Base-by-base conservation (phyloP, 2,329 filamentous ascomycete species). In the Aspergillus viridinutans region DNA sequence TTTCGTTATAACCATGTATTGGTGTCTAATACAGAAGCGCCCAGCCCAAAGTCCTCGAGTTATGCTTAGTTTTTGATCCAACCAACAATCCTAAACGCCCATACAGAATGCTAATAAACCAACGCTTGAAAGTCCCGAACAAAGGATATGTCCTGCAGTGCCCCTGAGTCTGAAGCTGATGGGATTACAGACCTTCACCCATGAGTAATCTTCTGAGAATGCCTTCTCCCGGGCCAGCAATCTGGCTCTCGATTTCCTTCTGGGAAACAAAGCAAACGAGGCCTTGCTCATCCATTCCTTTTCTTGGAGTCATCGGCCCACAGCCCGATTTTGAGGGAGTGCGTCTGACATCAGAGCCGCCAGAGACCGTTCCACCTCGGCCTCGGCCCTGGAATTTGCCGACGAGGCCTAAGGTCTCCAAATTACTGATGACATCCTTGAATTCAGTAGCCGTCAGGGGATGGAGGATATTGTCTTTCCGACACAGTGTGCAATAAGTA, bases 391-490 rank as follows among this genome's bases (percentile, higher is more conserved):
- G 70, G 77, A 90, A 68, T 76, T 87, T 74, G 72, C 88, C 81
- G 5, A 97, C 82, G 23, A 97, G 78, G 1, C 90, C 92, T 49
- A 96, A 77, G 0, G 92, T 94, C 77, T 99, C 94, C 53, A 99
- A 76, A 65, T 90, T 95, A 38, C 89, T 87, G 21, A 97, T 81
- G 4, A 99, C 92, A 74, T 99, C 94, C 57, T 92, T 86, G 74
- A 99, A 99, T 73, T 99, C 94, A 4, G 91, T 94, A 67, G 85
- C 89, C 1, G 91, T 94, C 2, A 99, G 83, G 0, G 93, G 90
- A 64, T 96, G 92, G 2, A 99, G 82, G 9, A 95, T 81, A n/a
- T 92, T 90, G 67, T 97, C 93, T 38, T 86, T 85, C 57, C 86
- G 93, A 75, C 94, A 99, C 17, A 97, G 81, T 35, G 83, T 79